Conservation (phyloP, 108 stramenopile species). For the Stephanodiscus triporus region DNA sequence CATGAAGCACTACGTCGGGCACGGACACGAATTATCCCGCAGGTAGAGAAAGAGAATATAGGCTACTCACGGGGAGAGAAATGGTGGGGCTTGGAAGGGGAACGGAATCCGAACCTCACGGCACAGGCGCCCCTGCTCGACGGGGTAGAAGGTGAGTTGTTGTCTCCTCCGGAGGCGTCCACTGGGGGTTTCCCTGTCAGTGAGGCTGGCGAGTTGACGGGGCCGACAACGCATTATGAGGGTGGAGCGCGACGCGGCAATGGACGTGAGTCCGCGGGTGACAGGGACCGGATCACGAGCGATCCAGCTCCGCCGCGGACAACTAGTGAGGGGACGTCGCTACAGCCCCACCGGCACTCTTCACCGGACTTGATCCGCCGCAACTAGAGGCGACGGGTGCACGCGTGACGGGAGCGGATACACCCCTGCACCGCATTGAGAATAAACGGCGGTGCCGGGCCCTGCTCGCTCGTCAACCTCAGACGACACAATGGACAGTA, state of each 20-base stretch:
- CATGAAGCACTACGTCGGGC: too few species aligned
- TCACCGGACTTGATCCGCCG: neutral
- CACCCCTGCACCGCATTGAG: neutral
- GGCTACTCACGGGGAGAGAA: too few species aligned
- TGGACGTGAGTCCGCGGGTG: too few species aligned
- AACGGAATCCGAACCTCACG: too few species aligned
- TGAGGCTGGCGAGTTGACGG: neutral
- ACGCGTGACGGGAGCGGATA: constrained; percentile 4
- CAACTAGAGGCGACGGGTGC: neutral
- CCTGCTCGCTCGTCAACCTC: neutral
- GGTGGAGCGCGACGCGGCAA: too few species aligned
- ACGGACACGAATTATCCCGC: too few species aligned
- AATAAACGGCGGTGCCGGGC: neutral
- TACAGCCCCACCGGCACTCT: neutral
- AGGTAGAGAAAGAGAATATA: too few species aligned
- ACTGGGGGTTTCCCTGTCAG: neutral
- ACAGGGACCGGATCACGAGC: too few species aligned
- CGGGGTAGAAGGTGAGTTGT: neutral
- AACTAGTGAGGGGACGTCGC: too few species aligned
- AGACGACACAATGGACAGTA: neutral
- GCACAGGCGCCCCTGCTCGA: neutral
- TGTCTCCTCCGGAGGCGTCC: neutral
- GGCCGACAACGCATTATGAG: neutral
- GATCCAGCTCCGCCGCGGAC: too few species aligned
- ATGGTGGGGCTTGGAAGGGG: too few species aligned